Conservation (phyloP, 805 yeast species). For the Candida andamanensis region DNA sequence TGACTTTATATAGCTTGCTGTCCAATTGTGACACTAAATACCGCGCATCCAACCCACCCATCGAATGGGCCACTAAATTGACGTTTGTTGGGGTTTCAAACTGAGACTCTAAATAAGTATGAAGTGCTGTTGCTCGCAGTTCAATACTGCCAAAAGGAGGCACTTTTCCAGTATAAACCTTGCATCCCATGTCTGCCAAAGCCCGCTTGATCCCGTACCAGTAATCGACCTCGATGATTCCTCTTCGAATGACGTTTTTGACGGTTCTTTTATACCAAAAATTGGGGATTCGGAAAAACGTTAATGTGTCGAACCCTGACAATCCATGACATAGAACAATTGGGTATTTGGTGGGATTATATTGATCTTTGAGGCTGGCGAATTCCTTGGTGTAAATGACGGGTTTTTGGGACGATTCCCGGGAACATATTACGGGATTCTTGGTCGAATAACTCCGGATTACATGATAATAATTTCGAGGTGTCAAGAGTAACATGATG, state of each 20-base stretch:
- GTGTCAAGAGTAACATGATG: too few species aligned
- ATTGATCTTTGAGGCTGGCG: conserved; percentile 2
- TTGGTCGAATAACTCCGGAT: too few species aligned
- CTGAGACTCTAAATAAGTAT: conserved; percentile 41
- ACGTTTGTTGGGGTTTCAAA: conserved; percentile 39
- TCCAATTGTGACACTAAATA: conserved; percentile 55
- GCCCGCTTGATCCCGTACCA: conserved; percentile 77
- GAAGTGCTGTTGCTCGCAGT: conserved; percentile 57
- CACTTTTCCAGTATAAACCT: conserved; percentile 68
- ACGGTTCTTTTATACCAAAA: conserved; percentile 6
- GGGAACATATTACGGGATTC: too few species aligned
- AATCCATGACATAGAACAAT: conserved; percentile 83
- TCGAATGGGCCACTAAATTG: conserved; percentile 81
- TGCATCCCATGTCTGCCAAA: conserved; percentile 56
- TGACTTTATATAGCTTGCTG: conserved; percentile 50
- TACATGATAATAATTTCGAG: too few species aligned
- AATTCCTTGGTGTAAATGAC: conserved; percentile 3
- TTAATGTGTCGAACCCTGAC: conserved; percentile 65
- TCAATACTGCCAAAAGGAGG: conserved; percentile 78
- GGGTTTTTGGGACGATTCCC: not conserved
- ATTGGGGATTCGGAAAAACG: conserved; percentile 16
- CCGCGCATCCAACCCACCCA: conserved; percentile 90
- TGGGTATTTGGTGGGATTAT: conserved; percentile 57
- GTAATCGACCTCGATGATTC: conserved; percentile 52
- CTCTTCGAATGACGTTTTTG: conserved; percentile 11